Percentiles rank a stretch among this genome's conserved stretches.
Evolutionary conservation across 2,329 filamentous ascomycete genomes (phyloP).

Genomic region (Alternaria consortialis): DNA sequence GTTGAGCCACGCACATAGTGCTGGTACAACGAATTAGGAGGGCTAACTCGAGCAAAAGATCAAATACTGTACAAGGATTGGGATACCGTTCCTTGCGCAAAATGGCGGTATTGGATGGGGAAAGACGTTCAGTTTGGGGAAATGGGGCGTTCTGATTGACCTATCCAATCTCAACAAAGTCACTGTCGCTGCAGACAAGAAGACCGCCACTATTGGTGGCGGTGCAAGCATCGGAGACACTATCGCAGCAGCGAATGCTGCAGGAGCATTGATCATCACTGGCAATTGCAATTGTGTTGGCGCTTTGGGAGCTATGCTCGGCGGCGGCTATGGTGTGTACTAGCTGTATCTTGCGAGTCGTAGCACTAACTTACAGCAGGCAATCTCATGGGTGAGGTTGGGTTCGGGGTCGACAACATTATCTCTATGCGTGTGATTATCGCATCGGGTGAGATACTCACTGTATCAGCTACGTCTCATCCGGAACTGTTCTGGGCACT

Average conservation of each 20-base stretch:
- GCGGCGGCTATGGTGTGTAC: conserved; percentile 61
- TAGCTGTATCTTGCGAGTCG: neutral
- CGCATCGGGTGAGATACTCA: conserved; percentile 41
- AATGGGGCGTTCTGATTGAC: conserved; percentile 42
- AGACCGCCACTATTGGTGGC: conserved; percentile 36
- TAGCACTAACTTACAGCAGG: conserved; percentile 34
- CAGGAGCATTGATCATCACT: conserved; percentile 37
- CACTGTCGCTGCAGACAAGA: conserved; percentile 35
- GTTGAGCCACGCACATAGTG: neutral
- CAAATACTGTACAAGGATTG: conserved; percentile 30
- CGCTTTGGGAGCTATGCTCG: conserved; percentile 45
- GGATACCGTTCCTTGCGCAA: conserved; percentile 39
- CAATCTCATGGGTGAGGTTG: conserved; percentile 62
- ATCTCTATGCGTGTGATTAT: conserved; percentile 37
- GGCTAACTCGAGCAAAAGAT: conserved; percentile 23
- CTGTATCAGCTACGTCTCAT: conserved; percentile 35
- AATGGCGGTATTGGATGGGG: conserved; percentile 43
- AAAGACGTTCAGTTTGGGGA: conserved; percentile 33
- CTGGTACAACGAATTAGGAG: neutral
- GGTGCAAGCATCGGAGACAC: conserved; percentile 50
- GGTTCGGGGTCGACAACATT: conserved; percentile 63
- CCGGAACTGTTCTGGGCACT: conserved; percentile 51
- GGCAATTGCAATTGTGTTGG: conserved; percentile 48
- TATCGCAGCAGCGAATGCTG: conserved; percentile 52
- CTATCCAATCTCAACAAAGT: conserved; percentile 37